Conservation (phyloP, 805 yeast genomes). For the Metschnikowia gruessii region DNA sequence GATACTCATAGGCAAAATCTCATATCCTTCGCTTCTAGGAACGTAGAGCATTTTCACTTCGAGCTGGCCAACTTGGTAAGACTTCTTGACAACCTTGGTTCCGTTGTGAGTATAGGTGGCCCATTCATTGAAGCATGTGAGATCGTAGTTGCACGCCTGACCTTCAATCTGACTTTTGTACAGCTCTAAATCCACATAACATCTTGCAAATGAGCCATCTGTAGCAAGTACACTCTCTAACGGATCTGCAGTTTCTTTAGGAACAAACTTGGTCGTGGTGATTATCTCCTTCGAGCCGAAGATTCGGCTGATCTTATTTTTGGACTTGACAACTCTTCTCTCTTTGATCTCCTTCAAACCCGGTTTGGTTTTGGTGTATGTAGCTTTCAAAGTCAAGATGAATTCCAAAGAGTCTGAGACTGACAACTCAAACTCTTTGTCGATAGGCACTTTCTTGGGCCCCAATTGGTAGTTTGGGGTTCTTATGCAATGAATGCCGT, state of each 20-base stretch:
- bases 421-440: conserved; percentile 77
- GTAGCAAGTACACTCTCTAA: conserved; percentile 67
- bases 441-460: conserved; percentile 38
- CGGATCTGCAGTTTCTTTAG: conserved; percentile 51
- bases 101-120: conserved; percentile 33
- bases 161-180: conserved; percentile 57
- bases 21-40: conserved; percentile 58
- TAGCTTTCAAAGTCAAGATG: conserved; percentile 68
- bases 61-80: conserved; percentile 64
- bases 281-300: conserved; percentile 48
- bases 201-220: conserved; percentile 88
- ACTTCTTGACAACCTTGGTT: conserved; percentile 34
- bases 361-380: conserved; percentile 49
- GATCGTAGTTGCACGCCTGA: conserved; percentile 45
- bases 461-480: conserved; percentile 52
- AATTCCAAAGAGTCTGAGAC: conserved; percentile 57
- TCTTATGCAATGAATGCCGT: conserved; percentile 75
- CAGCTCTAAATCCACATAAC: conserved; percentile 61
- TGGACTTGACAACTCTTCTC: conserved; percentile 46
- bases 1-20: conserved; percentile 69
- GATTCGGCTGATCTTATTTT: conserved; percentile 44
- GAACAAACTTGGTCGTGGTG: conserved; percentile 50
- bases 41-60: conserved; percentile 66
- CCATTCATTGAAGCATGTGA: conserved; percentile 85
- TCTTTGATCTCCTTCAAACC: conserved; percentile 60